Evolutionary conservation across 1,284 basidiomycete species (phyloP).

Genomic region (Mycena sp.): DNA sequence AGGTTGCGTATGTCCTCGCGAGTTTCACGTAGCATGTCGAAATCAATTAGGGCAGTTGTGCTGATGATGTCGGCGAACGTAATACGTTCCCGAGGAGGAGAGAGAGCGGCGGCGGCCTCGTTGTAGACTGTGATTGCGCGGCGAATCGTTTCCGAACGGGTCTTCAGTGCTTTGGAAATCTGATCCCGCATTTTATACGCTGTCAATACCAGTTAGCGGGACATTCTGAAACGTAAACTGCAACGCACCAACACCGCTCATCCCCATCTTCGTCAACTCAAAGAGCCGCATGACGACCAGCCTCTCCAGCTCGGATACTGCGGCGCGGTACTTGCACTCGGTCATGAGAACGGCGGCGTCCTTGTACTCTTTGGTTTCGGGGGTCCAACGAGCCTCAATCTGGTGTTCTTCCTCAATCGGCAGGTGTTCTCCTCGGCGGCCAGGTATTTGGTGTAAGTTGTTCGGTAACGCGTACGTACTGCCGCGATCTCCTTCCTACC

Average conservation of each 20-base stretch:
- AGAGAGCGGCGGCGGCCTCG: not conserved
- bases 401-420: slow-evolving; percentile 4
- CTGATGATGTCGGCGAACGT: not conserved
- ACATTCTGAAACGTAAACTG: too few species aligned
- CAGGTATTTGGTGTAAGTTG: not conserved
- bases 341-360: not conserved
- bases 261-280: slow-evolving; percentile 35
- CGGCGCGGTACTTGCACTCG: slow-evolving; percentile 28
- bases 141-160: not conserved
- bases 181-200: not conserved
- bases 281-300: slow-evolving; percentile 35
- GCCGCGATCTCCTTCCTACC: not conserved
- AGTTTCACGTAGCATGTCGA: not conserved
- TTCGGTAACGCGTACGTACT: slow-evolving; percentile 10
- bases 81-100: not conserved
- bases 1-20: not conserved
- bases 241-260: slow-evolving; percentile 28
- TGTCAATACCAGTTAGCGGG: too few species aligned
- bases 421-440: slow-evolving; percentile 4
- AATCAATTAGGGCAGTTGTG: not conserved
- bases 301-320: slow-evolving; percentile 31
- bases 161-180: not conserved
- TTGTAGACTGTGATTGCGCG: not conserved
- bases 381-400: slow-evolving; percentile 20
- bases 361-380: slow-evolving; percentile 13